Conservation (phyloP, 352 stramenopile species). For the Phytopythium oedochilum region DNA sequence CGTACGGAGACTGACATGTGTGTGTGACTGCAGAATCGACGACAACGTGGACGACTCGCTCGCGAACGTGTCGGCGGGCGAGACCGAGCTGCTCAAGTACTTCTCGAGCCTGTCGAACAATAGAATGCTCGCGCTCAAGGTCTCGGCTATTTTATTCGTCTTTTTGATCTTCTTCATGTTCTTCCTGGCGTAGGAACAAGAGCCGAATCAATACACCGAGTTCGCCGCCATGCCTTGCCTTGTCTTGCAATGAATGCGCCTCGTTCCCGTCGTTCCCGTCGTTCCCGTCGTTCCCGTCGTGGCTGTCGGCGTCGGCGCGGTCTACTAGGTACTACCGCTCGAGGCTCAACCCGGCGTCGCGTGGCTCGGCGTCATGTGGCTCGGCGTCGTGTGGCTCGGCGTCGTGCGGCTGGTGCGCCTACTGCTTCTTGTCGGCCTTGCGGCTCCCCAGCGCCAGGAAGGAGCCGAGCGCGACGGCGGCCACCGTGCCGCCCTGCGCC, state of each 20-base stretch:
- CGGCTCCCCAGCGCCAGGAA: slow-evolving; percentile 58
- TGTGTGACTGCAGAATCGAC: slow-evolving; percentile 56
- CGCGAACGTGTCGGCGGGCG: slow-evolving; percentile 64
- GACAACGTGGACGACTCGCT: slow-evolving; percentile 82
- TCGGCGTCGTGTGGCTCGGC: no score
- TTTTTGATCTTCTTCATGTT: slow-evolving; percentile 90
- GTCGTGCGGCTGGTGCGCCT: background rate
- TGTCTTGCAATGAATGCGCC: no score
- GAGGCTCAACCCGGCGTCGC: no score
- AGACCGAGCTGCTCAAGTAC: slow-evolving; percentile 85
- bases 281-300: no score
- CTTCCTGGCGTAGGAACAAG: slow-evolving; percentile 61
- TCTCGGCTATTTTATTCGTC: slow-evolving; percentile 83
- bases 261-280: no score
- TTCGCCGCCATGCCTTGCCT: background rate
- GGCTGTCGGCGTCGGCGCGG: no score
- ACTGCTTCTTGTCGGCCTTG: slow-evolving; percentile 23
- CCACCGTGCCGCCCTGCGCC: slow-evolving; percentile 68
- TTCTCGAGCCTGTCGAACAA: slow-evolving; percentile 84
- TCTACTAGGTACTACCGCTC: no score
- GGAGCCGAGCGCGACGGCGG: slow-evolving; percentile 60
- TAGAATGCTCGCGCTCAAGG: slow-evolving; percentile 81
- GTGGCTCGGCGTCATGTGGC: no score
- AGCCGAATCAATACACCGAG: slow-evolving; percentile 11
- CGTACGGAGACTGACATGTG: slow-evolving; percentile 5